Evolutionary conservation across 108 stramenopile genomes (phyloP), one percentile per base, ranked within the genome.

Genomic region (Nitzschia palea): DNA sequence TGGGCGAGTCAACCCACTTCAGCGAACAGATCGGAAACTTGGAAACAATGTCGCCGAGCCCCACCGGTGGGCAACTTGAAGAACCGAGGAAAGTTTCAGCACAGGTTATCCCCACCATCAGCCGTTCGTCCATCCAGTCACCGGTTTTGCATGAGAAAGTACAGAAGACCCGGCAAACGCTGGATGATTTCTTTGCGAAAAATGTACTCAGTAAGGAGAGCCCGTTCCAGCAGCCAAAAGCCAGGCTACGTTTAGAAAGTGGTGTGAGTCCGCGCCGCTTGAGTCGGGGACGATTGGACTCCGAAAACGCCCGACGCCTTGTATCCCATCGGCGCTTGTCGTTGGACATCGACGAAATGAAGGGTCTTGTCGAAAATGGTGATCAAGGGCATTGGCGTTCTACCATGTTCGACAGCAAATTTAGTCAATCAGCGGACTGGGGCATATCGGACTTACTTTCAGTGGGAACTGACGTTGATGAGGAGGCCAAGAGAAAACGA

Each of bases 311-410:
- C 35, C 36, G 61, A 18, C 62, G 52, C 4, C 53, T 30, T 28
- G 40, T 42, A 23, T 56, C 52, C n/a, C 62, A 64, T 25, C 71
- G 71, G 23, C 62, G 62, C 10, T 51, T 72, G 12, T 72, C 71
- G 2, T 18, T 55, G 25, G 71, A 72, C 8, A 22, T 64, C 15
- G 69, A 61, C 59, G 71, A 72, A 4, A 18, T 27, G 22, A 26
- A 44, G 10, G 20, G 29, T 1, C 65, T 50, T 8, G 72, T 66
- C 26, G 48, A 47, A 5, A 70, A 22, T 29, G 2, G 26, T 2
- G 56, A 68, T 14, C 32, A 57, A 1, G 43, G 17, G 8, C 31
- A 60, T 5, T 70, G 69, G 69, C 26, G 29, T 4, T 32, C 58
- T 1, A 55, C 71, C 26, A 14, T 65, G 27, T 53, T 54, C 22